Evolutionary conservation across 257 asterid genomes (phyloP), one percentile per base, ranked within the genome.

Genomic region (Parsonsia alboflavescens): DNA sequence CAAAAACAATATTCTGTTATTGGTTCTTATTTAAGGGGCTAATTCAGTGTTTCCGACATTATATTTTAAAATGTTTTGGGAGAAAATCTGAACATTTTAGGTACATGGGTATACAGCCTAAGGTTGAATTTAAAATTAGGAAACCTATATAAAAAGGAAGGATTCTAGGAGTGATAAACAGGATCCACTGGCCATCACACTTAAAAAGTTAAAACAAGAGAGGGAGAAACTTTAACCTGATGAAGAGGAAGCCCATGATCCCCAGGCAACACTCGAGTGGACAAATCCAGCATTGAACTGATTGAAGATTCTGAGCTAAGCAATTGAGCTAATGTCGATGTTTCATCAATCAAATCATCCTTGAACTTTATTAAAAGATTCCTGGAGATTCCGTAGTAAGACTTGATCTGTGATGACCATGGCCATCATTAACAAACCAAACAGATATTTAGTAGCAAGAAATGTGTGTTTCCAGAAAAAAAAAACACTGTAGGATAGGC

Each of bases 241-340:
- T 89, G 98, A 72, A 95, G 88, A 74, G 98, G 99, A 75, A 92
- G 89, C 36, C 88, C 96, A 30, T 95, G 99, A 82, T 92, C 97
- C 72, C 99, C 98, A 0, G 99, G 93, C 76, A 95, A 80, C 59
- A 79, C 67, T 71, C 99, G 97, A 75, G 92, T 89, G 68, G 98
- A 89, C 96, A 95, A 83, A 75, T 92, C 99, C 84, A 95, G 88
- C 96, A 89, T 86, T 53, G 98, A 89, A 79, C 97, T 95, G 84
- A 95, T 82, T 54, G 97, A 92, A 17, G 96, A 81, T 46, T 93
- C 98, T 67, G 99, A 86, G 84, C 94, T 92, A 74, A 95, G 99
- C 82, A 92, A 79, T 82, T 95, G 96, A 75, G 98, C 96, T 78
- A 95, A 84, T 64, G 83, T 74, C 28, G 97, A 74, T 77, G 98